phyloP scores from a whole-genome alignment of 2,329 filamentous ascomycete species.

The Neofusicoccum laricinum region DNA sequence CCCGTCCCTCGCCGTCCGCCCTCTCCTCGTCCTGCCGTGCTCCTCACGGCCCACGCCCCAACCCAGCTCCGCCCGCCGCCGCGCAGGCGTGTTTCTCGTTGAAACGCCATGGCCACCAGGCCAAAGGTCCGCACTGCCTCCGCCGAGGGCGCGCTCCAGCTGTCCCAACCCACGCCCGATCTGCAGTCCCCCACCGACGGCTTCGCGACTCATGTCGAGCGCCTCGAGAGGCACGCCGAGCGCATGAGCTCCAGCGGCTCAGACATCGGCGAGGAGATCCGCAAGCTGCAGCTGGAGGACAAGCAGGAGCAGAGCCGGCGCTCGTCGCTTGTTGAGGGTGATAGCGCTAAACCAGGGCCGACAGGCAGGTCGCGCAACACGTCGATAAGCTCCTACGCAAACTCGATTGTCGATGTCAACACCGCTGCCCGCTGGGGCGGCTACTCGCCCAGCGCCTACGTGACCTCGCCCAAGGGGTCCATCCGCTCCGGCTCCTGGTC shows the following conservation, averaged over 20 bases:
- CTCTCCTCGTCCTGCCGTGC: constrained; percentile 5
- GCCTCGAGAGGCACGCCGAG: constrained; percentile 73
- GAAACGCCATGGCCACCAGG: constrained; percentile 15
- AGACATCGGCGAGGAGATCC: constrained; percentile 75
- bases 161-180: constrained; percentile 62
- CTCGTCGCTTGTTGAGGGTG: constrained; percentile 46
- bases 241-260: constrained; percentile 67
- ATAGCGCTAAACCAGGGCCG: not conserved
- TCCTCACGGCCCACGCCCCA: not conserved
- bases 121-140: constrained; percentile 19
- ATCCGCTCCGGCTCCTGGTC: constrained; percentile 50
- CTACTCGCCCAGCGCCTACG: constrained; percentile 65
- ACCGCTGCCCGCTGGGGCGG: constrained; percentile 64
- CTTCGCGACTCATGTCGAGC: constrained; percentile 65
- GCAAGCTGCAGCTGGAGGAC: constrained; percentile 67
- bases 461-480: constrained; percentile 66
- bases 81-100: constrained; percentile 1
- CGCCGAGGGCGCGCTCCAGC: constrained; percentile 15
- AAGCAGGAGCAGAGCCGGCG: constrained; percentile 67
- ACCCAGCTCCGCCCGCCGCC: not conserved
- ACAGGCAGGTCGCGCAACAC: constrained; percentile 36
- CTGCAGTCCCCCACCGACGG: constrained; percentile 60
- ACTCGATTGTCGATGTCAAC: constrained; percentile 70
- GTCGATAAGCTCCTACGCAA: constrained; percentile 43
- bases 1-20: constrained; percentile 5